Base-by-base conservation (phyloP, 2,329 filamentous ascomycete genomes). In the Colletotrichum tamarilloi region DNA sequence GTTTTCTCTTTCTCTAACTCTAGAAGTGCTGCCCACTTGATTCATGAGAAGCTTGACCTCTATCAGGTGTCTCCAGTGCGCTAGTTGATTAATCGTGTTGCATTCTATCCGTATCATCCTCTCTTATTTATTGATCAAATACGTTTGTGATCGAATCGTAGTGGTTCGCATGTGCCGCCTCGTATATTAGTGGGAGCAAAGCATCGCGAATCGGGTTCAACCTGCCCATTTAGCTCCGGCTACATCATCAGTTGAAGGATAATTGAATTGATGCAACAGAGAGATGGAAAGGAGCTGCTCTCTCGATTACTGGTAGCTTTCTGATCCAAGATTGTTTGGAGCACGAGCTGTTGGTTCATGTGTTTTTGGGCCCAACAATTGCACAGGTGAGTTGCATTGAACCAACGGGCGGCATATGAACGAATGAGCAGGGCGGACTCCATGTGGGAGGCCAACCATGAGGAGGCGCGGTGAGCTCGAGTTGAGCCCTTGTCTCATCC, bases 381-480 rank as follows among this genome's bases (percentile, higher is more conserved):
- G 38, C 49, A 52, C 49, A 62, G 19, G 22, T 30, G 24, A 32
- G 52, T 26, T 5, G 14, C 35, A 19, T 9, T 35, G 49, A 24
- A 55, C 28, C 52, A 57, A 38, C 32, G 14, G 16, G 58, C 38
- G 52, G 68, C 68, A 53, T 52, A n/a, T 38, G 42, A 19, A n/a
- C 19, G 16, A 16, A 9, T 24, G 24, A 30, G 35, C 9, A 38
- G 42, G 69, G 49, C 57, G 62, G 35, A 68, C 4, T 57, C n/a
- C 5, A 72, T 58, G 58, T n/a, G 3, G 65, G 69, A 59, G 65
- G 69, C 64, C 65, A 38, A 46, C 55, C 6, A 42, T 42, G 38
- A 42, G 38, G 38, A 16, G 38, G 38, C 38, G 14, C 14, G 14
- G 30, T n/a, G 24, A 26, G 26, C 12, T 11, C 12, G 8, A 19